Evolutionary conservation across 1,284 basidiomycete genomes (phyloP).

Genomic region (Somion occarium): DNA sequence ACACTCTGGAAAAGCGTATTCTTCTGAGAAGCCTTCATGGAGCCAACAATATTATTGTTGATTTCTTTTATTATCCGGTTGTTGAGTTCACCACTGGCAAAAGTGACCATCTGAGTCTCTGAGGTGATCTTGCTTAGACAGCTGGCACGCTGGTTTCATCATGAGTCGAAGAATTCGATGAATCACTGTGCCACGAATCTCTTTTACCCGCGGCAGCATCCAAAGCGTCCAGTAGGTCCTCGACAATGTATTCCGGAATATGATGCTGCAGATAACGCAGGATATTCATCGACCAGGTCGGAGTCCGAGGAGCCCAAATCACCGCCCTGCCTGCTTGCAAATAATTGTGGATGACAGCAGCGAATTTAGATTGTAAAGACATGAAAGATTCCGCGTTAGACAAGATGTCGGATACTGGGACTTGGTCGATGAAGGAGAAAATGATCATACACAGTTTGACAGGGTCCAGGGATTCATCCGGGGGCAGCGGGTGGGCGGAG

Average conservation of each 20-base stretch:
- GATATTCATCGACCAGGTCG: slow-evolving; percentile 1
- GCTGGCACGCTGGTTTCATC: no score
- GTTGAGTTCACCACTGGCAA: no score
- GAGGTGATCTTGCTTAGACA: no score
- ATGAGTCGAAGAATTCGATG: no score
- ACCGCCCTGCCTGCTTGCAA: not conserved
- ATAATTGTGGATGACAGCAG: not conserved
- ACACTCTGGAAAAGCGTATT: no score
- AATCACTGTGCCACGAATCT: no score
- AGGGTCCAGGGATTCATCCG: not conserved
- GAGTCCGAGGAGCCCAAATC: not conserved
- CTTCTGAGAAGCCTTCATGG: no score
- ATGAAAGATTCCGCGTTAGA: not conserved
- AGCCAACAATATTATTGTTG: no score
- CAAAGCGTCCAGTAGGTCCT: not conserved
- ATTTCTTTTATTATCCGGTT: no score
- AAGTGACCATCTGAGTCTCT: no score
- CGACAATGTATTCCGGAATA: not conserved
- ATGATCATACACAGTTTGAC: not conserved
- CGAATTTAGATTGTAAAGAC: not conserved
- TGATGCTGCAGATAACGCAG: not conserved
- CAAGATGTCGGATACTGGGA: not conserved
- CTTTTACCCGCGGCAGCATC: not conserved
- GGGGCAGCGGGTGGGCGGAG: not conserved
- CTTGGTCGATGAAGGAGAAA: not conserved